Evolutionary conservation across 441 rosid genomes (phyloP).

Genomic region (Eutrema salsugineum): DNA sequence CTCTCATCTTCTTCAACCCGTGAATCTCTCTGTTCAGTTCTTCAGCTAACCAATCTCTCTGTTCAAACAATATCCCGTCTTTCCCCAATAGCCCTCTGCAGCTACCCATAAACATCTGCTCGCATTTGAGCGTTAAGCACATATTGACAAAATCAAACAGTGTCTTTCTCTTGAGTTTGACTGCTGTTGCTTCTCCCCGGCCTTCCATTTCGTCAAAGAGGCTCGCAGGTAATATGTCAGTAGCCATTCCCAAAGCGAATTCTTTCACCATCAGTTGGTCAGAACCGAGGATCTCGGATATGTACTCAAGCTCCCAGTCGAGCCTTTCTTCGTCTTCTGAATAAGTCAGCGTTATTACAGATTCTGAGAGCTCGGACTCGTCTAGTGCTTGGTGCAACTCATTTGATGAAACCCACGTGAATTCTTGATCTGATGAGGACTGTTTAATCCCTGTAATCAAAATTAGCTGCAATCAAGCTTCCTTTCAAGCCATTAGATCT

Average conservation of each 20-base stretch:
- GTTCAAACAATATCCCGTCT: slow-evolving; percentile 35
- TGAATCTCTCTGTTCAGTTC: slow-evolving; percentile 57
- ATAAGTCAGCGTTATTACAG: slow-evolving; percentile 34
- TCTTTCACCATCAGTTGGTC: slow-evolving; percentile 45
- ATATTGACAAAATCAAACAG: slow-evolving; percentile 64
- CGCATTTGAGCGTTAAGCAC: slow-evolving; percentile 40
- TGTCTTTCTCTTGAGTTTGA: slow-evolving; percentile 46
- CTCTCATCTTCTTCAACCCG: slow-evolving; percentile 58
- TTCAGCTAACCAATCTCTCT: slow-evolving; percentile 55
- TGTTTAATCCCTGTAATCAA: slow-evolving; percentile 37
- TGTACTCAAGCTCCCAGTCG: slow-evolving; percentile 64
- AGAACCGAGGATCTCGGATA: slow-evolving; percentile 38
- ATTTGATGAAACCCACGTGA: slow-evolving; percentile 21
- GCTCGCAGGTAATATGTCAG: slow-evolving; percentile 33
- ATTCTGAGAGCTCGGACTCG: slow-evolving; percentile 49
- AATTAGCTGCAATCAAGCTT: slow-evolving; percentile 7
- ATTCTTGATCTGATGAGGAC: slow-evolving; percentile 24
- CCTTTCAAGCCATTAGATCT: neutral
- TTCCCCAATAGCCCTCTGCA: slow-evolving; percentile 41
- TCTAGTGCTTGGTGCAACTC: slow-evolving; percentile 33
- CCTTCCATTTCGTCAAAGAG: slow-evolving; percentile 40
- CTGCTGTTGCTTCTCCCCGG: slow-evolving; percentile 32
- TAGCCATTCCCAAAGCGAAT: slow-evolving; percentile 35
- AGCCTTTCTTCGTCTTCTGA: slow-evolving; percentile 29
- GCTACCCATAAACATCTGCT: slow-evolving; percentile 36